Evolutionary conservation across 2,329 filamentous ascomycete species (phyloP).

Genomic region (Penicillium sp.): DNA sequence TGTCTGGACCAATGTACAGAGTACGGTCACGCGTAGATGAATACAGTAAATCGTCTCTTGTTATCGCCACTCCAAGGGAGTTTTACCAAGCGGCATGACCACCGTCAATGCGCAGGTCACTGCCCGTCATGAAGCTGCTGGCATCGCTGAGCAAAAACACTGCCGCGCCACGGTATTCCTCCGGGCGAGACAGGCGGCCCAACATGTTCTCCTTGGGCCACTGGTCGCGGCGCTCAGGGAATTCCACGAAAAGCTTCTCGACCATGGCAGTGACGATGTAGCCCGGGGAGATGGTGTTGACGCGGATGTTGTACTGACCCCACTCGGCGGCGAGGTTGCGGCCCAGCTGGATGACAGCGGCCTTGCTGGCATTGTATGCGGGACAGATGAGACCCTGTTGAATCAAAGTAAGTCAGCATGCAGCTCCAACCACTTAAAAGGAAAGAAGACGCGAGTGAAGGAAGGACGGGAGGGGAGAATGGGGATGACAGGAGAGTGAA

Average conservation of each 20-base stretch:
- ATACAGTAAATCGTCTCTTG: background rate
- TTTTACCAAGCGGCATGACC: conserved; percentile 51
- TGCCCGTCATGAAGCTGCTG: conserved; percentile 52
- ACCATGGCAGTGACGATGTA: conserved; percentile 47
- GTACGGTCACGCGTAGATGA: conserved; percentile 9
- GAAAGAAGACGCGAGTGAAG: conserved; percentile 2
- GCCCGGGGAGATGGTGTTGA: conserved; percentile 46
- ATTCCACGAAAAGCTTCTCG: conserved; percentile 48
- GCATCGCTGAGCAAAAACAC: conserved; percentile 47
- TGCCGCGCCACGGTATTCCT: conserved; percentile 59
- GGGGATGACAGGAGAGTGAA: too few relatives aligned
- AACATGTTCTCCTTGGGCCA: conserved; percentile 89
- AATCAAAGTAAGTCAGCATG: conserved; percentile 1
- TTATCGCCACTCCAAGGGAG: too few relatives aligned
- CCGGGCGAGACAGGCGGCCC: conserved; percentile 58
- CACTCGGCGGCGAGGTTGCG: conserved; percentile 47
- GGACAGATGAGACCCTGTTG: conserved; percentile 44
- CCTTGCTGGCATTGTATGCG: conserved; percentile 47
- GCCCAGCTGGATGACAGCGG: conserved; percentile 44
- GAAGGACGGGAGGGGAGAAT: conserved; percentile 5
- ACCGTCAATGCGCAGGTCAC: conserved; percentile 51
- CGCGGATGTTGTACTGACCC: conserved; percentile 45
- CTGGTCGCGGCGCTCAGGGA: conserved; percentile 70
- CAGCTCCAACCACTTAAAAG: background rate
- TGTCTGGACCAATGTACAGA: conserved; percentile 6